A percentile compares a stretch with the other conserved stretches of the same genome.
Conservation (phyloP, 2,329 filamentous ascomycete genomes). For the Calonectria fujianensis region DNA sequence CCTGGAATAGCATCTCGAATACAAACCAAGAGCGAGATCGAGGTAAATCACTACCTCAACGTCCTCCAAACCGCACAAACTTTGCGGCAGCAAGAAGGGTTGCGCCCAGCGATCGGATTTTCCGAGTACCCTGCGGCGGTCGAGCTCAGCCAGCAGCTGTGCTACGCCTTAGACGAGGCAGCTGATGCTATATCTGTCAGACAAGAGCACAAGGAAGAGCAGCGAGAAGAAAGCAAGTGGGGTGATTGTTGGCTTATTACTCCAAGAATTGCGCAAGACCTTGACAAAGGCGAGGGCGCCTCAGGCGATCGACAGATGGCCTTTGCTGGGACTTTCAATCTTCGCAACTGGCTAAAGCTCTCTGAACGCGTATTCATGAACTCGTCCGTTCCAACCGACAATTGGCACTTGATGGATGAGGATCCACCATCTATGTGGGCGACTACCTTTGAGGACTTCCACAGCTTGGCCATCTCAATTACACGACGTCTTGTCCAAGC, state of each 20-base stretch:
- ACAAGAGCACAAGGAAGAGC: slow-evolving; percentile 78
- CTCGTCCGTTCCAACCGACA: slow-evolving; percentile 73
- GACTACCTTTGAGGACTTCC: slow-evolving; percentile 85
- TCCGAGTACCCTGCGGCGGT: slow-evolving; percentile 81
- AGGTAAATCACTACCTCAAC: slow-evolving; percentile 82
- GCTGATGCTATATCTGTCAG: slow-evolving; percentile 79
- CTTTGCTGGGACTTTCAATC: slow-evolving; percentile 74
- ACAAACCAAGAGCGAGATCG: slow-evolving; percentile 82
- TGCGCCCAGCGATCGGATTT: slow-evolving; percentile 61
- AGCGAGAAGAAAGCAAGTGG: slow-evolving; percentile 76
- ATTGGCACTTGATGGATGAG: slow-evolving; percentile 79
- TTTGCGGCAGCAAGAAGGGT: slow-evolving; percentile 61
- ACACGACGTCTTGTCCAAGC: slow-evolving; percentile 83
- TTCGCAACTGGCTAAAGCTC: slow-evolving; percentile 77
- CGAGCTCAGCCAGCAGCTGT: slow-evolving; percentile 82
- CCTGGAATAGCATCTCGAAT: slow-evolving; percentile 78
- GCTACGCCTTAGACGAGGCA: slow-evolving; percentile 78
- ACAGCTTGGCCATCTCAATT: slow-evolving; percentile 79
- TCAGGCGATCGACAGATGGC: slow-evolving; percentile 59
- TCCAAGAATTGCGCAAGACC: slow-evolving; percentile 57
- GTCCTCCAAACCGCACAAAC: slow-evolving; percentile 74
- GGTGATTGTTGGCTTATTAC: slow-evolving; percentile 81
- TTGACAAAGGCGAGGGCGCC: slow-evolving; percentile 52
- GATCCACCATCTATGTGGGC: slow-evolving; percentile 82
- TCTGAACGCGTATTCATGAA: slow-evolving; percentile 87